These are phyloP conservation scores for Chlorella variabilis DNA, from an alignment of 163 green algal genomes.

Conservation along the genomic window DNA sequence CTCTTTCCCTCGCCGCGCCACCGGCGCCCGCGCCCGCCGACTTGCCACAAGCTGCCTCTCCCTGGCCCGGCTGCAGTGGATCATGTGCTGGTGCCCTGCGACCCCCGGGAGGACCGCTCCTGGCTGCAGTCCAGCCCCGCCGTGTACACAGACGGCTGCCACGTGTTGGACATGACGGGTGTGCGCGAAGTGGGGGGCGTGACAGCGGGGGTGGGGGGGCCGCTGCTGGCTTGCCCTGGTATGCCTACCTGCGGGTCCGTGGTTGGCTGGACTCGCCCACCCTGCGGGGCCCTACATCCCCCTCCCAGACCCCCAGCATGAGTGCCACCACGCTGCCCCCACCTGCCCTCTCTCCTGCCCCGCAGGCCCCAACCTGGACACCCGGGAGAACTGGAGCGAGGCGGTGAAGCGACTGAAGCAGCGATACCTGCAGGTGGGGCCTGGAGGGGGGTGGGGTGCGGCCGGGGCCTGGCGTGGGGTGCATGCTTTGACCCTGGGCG, in stretches of 20 bases:
- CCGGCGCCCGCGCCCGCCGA: no score
- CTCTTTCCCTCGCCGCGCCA: no score
- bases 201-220: no score
- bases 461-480: not conserved
- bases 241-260: no score
- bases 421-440: constrained; percentile 64
- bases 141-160: constrained; percentile 49
- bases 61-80: no score
- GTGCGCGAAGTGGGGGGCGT: not conserved
- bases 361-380: constrained; percentile 26
- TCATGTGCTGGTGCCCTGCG: constrained; percentile 73
- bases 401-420: constrained; percentile 86
- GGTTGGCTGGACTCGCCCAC: no score
- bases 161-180: constrained; percentile 21
- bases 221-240: no score
- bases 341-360: not conserved
- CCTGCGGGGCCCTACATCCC: no score
- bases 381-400: constrained; percentile 65
- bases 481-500: no score
- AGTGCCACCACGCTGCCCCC: no score
- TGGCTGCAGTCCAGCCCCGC: constrained; percentile 76
- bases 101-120: constrained; percentile 73
- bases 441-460: not conserved
- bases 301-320: no score
- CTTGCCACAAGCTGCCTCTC: no score